phyloP scores from a whole-genome alignment of 257 asterid species.

The Lycium ferocissimum region DNA sequence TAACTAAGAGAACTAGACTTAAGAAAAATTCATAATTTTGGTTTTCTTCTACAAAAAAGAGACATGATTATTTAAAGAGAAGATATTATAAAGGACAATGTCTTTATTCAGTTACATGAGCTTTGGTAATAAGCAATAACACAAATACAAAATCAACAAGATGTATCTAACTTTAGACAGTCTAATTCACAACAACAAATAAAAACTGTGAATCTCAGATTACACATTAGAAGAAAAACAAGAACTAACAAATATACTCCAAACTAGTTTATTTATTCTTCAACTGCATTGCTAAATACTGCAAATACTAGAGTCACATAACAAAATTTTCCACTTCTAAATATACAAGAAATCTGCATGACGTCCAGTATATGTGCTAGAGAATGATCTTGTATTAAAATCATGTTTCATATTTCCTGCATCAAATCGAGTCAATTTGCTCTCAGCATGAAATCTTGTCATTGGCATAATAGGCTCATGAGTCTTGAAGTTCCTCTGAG shows the following conservation, averaged over 20 bases:
- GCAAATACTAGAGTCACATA: background rate
- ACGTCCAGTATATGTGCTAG: constrained; percentile 44
- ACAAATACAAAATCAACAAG: background rate
- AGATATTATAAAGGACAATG: background rate
- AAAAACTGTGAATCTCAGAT: background rate
- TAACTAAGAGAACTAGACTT: background rate
- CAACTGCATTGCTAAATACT: background rate
- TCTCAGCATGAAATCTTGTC: constrained; percentile 55
- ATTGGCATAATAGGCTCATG: constrained; percentile 43
- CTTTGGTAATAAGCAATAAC: background rate
- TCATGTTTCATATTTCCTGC: constrained; percentile 46
- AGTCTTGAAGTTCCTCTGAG: constrained; percentile 34
- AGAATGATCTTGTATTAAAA: constrained; percentile 43
- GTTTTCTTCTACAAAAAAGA: background rate
- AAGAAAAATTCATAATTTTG: background rate
- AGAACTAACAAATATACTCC: constrained; percentile 4
- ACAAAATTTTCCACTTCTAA: constrained; percentile 11
- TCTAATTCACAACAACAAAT: background rate
- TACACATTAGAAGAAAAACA: background rate
- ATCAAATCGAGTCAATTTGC: constrained; percentile 43
- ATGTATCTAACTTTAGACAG: background rate
- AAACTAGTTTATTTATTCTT: background rate
- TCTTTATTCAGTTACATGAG: background rate
- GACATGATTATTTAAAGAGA: background rate
- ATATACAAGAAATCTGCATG: constrained; percentile 46